Conservation (phyloP, 228 moss, liverwort and hornwort species). For the Sphagnum magellanicum region DNA sequence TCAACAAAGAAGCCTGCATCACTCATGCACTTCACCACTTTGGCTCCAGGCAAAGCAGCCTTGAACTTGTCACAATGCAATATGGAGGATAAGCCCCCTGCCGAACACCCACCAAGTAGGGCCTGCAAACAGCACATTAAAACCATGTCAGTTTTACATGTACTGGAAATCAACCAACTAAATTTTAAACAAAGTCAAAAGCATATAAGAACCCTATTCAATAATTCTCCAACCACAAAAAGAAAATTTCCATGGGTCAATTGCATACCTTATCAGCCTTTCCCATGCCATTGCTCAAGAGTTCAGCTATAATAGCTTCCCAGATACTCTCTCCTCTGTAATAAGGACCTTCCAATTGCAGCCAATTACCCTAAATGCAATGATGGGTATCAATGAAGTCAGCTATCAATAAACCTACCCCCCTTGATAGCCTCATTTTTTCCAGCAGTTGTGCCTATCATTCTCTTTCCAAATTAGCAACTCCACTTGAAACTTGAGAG, state of each 20-base stretch:
- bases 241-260: background rate
- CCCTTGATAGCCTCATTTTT: too few relatives aligned
- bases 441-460: too few relatives aligned
- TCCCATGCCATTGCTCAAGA: constrained; percentile 42
- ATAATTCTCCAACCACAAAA: too few relatives aligned
- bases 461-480: too few relatives aligned
- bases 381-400: too few relatives aligned
- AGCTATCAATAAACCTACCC: too few relatives aligned
- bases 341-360: constrained; percentile 38
- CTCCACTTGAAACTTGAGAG: too few relatives aligned
- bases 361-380: background rate
- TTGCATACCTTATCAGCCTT: constrained; percentile 48
- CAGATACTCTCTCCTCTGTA: constrained; percentile 74
- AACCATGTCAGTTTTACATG: constrained; percentile 14
- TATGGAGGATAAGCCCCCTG: constrained; percentile 73
- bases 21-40: constrained; percentile 59
- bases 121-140: constrained; percentile 30
- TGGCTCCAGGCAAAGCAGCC: constrained; percentile 37
- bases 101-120: constrained; percentile 78
- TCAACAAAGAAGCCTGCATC: constrained; percentile 89
- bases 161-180: too few relatives aligned
- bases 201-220: too few relatives aligned
- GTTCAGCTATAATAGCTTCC: constrained; percentile 57
- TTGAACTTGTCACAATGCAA: constrained; percentile 74
- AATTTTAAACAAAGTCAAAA: too few relatives aligned